Percentiles rank a stretch among this genome's conserved stretches.
Conservation (phyloP, 2,329 filamentous ascomycete genomes). For the Hypoxylon sp. region DNA sequence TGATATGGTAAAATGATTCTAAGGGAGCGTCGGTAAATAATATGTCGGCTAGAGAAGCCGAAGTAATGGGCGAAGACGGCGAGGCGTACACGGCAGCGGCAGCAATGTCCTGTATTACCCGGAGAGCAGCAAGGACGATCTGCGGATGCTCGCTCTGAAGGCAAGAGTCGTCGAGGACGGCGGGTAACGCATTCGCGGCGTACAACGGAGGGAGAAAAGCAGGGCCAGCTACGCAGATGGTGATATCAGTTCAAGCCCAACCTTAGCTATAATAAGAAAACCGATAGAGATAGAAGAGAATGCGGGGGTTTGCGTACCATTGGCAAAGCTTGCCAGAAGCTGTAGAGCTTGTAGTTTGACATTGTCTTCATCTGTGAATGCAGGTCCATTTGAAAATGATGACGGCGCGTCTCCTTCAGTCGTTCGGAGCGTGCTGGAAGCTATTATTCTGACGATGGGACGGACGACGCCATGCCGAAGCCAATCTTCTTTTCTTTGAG, state of each 20-base stretch:
- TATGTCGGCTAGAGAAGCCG: conserved; percentile 67
- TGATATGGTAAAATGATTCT: conserved; percentile 71
- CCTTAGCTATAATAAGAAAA: not conserved
- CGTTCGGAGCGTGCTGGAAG: conserved; percentile 49
- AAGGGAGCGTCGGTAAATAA: conserved; percentile 74
- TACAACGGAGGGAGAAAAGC: conserved; percentile 81
- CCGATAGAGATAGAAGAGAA: not conserved
- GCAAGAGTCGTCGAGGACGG: conserved; percentile 77
- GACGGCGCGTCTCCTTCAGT: conserved; percentile 56
- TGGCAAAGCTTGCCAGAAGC: conserved; percentile 85
- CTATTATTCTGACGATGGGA: conserved; percentile 63
- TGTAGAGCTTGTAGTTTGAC: conserved; percentile 83
- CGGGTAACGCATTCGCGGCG: conserved; percentile 73
- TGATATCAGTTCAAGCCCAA: conserved; percentile 28
- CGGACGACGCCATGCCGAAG: conserved; percentile 76
- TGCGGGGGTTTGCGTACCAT: conserved; percentile 66
- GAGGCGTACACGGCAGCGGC: conserved; percentile 71
- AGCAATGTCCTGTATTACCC: conserved; percentile 77
- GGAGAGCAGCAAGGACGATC: conserved; percentile 79
- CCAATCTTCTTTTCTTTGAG: conserved; percentile 85
- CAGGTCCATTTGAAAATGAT: conserved; percentile 50
- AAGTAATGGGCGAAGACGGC: conserved; percentile 61
- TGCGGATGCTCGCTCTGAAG: conserved; percentile 72
- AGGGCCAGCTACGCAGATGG: conserved; percentile 72
- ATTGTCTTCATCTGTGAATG: conserved; percentile 71